Percentiles rank a stretch among this genome's conserved stretches.
These are phyloP conservation scores for Penicillium sp. DNA, from an alignment of 2,329 filamentous ascomycete genomes.

Conservation along the genomic window DNA sequence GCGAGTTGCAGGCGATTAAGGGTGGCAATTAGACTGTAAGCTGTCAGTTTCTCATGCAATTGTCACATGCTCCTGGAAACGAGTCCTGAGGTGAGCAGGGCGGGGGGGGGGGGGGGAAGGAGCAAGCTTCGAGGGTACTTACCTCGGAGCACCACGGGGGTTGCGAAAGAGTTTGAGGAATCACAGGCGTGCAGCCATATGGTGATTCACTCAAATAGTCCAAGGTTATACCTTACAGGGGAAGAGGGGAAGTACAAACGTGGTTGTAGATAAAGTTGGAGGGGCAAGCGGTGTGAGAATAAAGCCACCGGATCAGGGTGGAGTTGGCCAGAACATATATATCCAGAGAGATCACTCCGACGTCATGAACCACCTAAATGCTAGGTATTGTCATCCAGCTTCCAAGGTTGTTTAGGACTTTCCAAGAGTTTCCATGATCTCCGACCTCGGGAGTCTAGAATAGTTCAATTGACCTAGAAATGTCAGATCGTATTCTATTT, in stretches of 20 bases:
- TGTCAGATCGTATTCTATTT: too few relatives aligned
- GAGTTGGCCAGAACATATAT: neutral
- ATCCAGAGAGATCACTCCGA: constrained; percentile 17
- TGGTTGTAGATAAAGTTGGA: constrained; percentile 11
- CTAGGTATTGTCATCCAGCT: too few relatives aligned
- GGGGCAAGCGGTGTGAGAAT: constrained; percentile 28
- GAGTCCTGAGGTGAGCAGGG: neutral
- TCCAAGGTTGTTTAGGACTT: too few relatives aligned
- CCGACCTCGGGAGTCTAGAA: too few relatives aligned
- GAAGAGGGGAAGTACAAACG: neutral
- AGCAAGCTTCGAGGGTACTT: neutral
- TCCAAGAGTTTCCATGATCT: too few relatives aligned
- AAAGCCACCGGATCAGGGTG: constrained; percentile 18
- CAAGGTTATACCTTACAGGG: neutral
- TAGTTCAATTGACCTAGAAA: too few relatives aligned
- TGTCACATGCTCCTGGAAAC: constrained; percentile 11
- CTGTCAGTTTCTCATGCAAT: constrained; percentile 7
- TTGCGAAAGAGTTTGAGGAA: neutral
- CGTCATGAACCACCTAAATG: constrained; percentile 14
- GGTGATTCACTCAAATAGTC: neutral
- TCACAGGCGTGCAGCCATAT: neutral
- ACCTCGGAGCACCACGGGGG: neutral
- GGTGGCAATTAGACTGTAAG: constrained; percentile 3
- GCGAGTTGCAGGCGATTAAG: neutral
- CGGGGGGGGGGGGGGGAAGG: neutral